A percentile compares a stretch with the other conserved stretches of the same genome.
Conservation (phyloP, 1,139 yeast species). For the Eremothecium gossypii region DNA sequence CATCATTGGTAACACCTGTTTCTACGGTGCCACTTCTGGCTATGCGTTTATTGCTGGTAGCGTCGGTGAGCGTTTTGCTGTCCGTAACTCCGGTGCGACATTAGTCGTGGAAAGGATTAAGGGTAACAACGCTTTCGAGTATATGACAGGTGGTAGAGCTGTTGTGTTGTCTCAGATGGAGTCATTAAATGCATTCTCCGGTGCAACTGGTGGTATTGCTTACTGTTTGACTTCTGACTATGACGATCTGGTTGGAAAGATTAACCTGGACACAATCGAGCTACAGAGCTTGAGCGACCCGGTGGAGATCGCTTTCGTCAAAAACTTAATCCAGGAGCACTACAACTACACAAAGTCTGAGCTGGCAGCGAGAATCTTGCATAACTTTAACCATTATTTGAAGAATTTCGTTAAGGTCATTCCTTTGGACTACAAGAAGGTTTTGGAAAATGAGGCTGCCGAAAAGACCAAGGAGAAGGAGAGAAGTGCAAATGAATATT, state of each 20-base stretch:
- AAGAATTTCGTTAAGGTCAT: constrained; percentile 89
- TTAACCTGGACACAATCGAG: constrained; percentile 76
- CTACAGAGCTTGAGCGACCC: constrained; percentile 73
- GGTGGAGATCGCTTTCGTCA: constrained; percentile 84
- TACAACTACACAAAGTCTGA: constrained; percentile 91
- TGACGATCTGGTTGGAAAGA: constrained; percentile 77
- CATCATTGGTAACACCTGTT: constrained; percentile 93
- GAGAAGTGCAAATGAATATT: constrained; percentile 35
- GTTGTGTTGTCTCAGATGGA: constrained; percentile 88
- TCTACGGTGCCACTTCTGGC: constrained; percentile 97
- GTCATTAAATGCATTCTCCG: constrained; percentile 88
- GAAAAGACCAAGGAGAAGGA: constrained; percentile 49
- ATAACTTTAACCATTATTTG: constrained; percentile 78
- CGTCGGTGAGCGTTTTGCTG: constrained; percentile 98
- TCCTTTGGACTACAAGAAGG: constrained; percentile 86
- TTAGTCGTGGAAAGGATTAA: constrained; percentile 89
- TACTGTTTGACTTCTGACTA: constrained; percentile 86
- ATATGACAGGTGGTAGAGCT: constrained; percentile 98
- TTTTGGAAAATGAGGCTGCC: constrained; percentile 67
- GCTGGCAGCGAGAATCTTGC: constrained; percentile 73
- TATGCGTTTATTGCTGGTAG: constrained; percentile 90
- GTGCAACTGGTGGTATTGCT: constrained; percentile 99
- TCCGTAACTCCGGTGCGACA: constrained; percentile 95
- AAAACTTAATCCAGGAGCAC: constrained; percentile 91
- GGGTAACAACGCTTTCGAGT: constrained; percentile 98